Percentiles rank a stretch among this genome's conserved stretches.
phyloP scores from a whole-genome alignment of 2,329 filamentous ascomycete genomes.

The Xylaria multiplex region DNA sequence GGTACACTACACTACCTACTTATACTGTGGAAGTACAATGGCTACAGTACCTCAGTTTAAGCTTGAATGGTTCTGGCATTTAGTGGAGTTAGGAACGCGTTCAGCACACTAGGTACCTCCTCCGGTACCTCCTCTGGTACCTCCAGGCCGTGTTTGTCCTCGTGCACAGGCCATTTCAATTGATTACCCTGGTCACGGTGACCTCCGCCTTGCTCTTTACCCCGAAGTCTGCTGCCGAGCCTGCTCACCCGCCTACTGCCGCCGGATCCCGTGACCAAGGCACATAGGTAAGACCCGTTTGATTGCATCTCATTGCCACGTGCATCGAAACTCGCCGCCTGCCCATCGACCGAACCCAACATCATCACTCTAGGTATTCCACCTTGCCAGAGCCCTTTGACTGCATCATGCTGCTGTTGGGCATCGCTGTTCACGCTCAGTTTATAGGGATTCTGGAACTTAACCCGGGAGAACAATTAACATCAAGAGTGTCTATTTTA shows the following conservation, averaged over 20 bases:
- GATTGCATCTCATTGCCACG: constrained; percentile 29
- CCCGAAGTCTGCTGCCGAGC: not conserved
- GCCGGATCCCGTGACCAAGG: constrained; percentile 8
- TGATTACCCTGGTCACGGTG: constrained; percentile 1
- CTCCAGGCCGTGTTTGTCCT: no score
- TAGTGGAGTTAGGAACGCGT: not conserved
- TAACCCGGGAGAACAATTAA: constrained; percentile 6
- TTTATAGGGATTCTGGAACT: constrained; percentile 12
- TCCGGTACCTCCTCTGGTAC: no score
- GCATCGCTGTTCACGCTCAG: constrained; percentile 17
- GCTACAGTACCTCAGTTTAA: not conserved
- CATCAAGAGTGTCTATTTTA: constrained; percentile 28
- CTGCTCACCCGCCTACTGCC: constrained; percentile 9
- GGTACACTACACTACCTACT: no score
- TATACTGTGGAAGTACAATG: not conserved
- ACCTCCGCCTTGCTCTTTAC: constrained; percentile 7
- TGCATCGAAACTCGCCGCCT: not conserved
- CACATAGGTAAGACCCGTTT: not conserved
- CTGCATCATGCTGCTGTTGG: constrained; percentile 35
- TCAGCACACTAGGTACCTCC: not conserved
- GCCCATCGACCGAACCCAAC: not conserved
- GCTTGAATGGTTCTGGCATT: not conserved
- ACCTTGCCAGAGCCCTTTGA: constrained; percentile 4
- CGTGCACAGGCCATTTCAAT: no score
- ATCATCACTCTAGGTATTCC: not conserved